Base-by-base conservation (phyloP, 495 filamentous ascomycete genomes). In the Cetradonia linearis region DNA sequence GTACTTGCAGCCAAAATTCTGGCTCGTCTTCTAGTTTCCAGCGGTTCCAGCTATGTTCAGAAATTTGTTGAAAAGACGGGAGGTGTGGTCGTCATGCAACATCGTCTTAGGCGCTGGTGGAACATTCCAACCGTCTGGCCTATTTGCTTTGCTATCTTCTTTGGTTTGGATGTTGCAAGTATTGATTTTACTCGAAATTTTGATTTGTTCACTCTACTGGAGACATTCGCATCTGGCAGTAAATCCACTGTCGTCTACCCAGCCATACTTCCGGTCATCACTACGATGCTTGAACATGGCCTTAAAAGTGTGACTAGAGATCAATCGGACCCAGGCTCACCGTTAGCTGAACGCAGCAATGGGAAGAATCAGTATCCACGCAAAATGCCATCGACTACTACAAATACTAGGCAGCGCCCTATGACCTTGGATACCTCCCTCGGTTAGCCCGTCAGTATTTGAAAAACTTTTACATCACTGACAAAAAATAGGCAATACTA, bases 61-160 rank as follows among this genome's bases (percentile, higher is more conserved):
- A 93, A 95, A 64, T 96, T 98, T 63, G 76, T 83, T 1, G 83
- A 84, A 13, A 94, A 91, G 67, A 88, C 83, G 37, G 89, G 89
- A 6, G 93, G 93, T 2, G 95, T 95, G 72, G 74, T 78, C 42
- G 85, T 95, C 55, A 83, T 97, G 82, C 85, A 84, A 44, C 77
- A 88, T 66, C 81, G 86, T 46, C 77, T 98, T 13, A 89, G 83
- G 67, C 76, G 84, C 69, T 95, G 90, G 87, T 97, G 93, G 93
- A 85, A 86, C 68, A 77, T 93, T 16, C 81, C 89, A 10, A 78
- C 82, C 9, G 69, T 96, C 33, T 98, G 94, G 94, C 83, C 86
- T 8, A 84, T 93, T 38, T 90, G 88, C 67, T 92, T 98, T 72
- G 82, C 88, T 52, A 86, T 96, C 50, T 73, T 98, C 11, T 94